Conservation (phyloP, 179 eudicot genomes). For the Actinidia chinensis region DNA sequence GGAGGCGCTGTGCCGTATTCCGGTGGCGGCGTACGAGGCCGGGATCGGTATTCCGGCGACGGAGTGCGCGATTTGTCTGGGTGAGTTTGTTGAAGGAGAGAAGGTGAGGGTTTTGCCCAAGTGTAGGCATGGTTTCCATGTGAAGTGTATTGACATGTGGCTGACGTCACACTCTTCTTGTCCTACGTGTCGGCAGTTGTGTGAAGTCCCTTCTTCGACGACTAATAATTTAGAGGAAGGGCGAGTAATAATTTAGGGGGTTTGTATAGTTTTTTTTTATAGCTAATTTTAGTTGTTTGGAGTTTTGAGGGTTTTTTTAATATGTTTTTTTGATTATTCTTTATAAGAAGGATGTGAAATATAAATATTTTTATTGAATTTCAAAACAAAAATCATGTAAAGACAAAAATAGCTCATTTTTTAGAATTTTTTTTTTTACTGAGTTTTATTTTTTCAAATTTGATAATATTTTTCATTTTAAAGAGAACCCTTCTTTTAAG, state of each 20-base stretch:
- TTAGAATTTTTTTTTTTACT: too few relatives aligned
- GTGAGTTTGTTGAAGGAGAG: slow-evolving; percentile 27
- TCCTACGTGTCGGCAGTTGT: slow-evolving; percentile 21
- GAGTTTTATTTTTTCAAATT: too few relatives aligned
- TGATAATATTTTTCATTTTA: too few relatives aligned
- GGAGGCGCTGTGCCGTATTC: slow-evolving; percentile 42
- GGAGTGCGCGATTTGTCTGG: slow-evolving; percentile 29
- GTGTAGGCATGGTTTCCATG: slow-evolving; percentile 33
- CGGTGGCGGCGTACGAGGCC: slow-evolving; percentile 40
- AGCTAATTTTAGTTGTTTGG: too few relatives aligned
- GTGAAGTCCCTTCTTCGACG: neutral
- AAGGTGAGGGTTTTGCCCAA: slow-evolving; percentile 26
- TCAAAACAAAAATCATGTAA: too few relatives aligned
- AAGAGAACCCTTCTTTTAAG: too few relatives aligned
- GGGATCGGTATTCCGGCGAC: slow-evolving; percentile 13
- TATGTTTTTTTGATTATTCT: too few relatives aligned
- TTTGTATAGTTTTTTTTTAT: too few relatives aligned
- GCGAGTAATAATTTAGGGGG: neutral
- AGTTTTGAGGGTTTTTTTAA: too few relatives aligned
- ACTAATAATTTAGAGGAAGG: neutral
- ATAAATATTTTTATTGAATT: too few relatives aligned
- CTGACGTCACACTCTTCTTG: slow-evolving; percentile 27
- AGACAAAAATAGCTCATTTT: too few relatives aligned
- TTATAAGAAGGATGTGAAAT: too few relatives aligned
- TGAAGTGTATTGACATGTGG: slow-evolving; percentile 32